These are phyloP conservation scores for Colletotrichum godetiae DNA, from an alignment of 2,329 filamentous ascomycete genomes.

Conservation along the genomic window DNA sequence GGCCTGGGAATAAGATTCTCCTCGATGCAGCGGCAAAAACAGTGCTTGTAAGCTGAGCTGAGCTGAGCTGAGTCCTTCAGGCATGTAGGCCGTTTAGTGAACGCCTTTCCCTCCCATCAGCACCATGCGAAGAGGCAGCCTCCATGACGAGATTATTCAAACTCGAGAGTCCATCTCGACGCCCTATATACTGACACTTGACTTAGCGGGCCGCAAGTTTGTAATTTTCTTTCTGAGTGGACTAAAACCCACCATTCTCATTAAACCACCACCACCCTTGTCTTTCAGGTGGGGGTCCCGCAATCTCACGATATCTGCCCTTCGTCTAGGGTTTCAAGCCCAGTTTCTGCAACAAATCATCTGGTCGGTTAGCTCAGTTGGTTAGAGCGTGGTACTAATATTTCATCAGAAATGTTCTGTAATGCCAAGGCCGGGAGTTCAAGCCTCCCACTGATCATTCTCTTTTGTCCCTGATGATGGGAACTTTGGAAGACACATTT, in stretches of 20 bases:
- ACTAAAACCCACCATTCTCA: neutral
- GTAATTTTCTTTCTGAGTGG: neutral
- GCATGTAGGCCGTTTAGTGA: no score
- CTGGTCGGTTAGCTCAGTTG: conserved; percentile 33
- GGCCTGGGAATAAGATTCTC: neutral
- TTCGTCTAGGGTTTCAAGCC: neutral
- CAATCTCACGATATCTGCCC: neutral
- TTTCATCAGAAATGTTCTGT: conserved; percentile 20
- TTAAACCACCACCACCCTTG: neutral
- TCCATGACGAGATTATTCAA: no score
- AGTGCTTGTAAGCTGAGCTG: neutral
- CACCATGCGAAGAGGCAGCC: no score
- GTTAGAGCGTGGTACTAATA: conserved; percentile 35
- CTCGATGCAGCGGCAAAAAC: neutral
- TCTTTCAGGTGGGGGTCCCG: neutral
- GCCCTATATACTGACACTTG: no score
- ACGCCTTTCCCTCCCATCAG: no score
- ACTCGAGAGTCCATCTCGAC: no score
- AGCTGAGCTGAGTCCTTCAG: no score
- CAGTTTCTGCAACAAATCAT: accelerated
- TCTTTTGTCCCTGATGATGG: neutral
- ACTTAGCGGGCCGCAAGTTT: no score
- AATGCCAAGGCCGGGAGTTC: conserved; percentile 32
- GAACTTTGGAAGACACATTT: neutral
- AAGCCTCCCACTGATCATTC: conserved; percentile 28